These are phyloP conservation scores for Margaritispora aquatica DNA, from an alignment of 495 filamentous ascomycete genomes.

Conservation along the genomic window DNA sequence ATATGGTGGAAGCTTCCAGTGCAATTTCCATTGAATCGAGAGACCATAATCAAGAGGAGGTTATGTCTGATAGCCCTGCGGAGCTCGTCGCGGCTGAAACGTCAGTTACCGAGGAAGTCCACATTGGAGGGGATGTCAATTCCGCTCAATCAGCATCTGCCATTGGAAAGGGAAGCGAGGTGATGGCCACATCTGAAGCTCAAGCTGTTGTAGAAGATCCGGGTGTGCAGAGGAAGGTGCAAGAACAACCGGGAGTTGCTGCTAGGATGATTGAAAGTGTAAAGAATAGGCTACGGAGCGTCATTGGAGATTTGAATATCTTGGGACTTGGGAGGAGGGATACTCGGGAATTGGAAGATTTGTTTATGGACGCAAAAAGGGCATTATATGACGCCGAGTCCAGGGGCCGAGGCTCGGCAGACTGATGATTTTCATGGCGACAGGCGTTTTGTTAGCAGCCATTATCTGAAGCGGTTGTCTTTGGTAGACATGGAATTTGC, in stretches of 20 bases:
- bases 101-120: background rate
- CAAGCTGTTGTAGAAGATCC: background rate
- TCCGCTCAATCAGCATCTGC: background rate
- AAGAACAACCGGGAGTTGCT: constrained; percentile 2
- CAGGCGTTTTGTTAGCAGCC: constrained; percentile 4
- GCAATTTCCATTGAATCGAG: background rate
- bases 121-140: background rate
- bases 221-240: background rate
- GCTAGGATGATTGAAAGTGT: constrained; percentile 27
- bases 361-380: constrained; percentile 61
- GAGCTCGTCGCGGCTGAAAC: background rate
- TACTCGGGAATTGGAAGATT: constrained; percentile 55
- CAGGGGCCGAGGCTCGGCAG: constrained; percentile 29
- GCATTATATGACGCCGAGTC: constrained; percentile 56
- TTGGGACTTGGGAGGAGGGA: constrained; percentile 44
- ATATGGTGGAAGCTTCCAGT: background rate
- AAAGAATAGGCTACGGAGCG: constrained; percentile 38
- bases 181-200: background rate
- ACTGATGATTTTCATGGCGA: constrained; percentile 17
- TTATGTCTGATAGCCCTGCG: background rate
- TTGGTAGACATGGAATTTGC: background rate
- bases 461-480: background rate
- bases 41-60: background rate
- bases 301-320: constrained; percentile 45
- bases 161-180: background rate